A percentile compares a stretch with the other conserved stretches of the same genome.
phyloP scores from a whole-genome alignment of 805 yeast genomes.

The Yamadazyma olivae region DNA sequence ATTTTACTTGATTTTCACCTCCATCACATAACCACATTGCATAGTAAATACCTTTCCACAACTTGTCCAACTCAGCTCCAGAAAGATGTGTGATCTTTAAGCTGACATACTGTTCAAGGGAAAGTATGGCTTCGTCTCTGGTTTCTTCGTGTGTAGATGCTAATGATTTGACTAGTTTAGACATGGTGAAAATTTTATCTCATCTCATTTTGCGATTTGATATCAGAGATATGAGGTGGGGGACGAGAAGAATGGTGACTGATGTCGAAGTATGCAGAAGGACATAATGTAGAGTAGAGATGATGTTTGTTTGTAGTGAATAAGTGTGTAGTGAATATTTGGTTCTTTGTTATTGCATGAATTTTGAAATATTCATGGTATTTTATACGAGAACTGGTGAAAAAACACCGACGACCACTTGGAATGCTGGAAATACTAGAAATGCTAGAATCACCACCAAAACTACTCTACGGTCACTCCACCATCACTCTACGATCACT shows the following conservation, averaged over 20 bases:
- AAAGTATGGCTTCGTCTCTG: slow-evolving; percentile 48
- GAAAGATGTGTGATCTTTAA: slow-evolving; percentile 42
- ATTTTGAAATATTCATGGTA: no score
- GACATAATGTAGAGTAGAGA: background rate
- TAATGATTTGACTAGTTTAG: slow-evolving; percentile 69
- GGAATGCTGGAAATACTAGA: no score
- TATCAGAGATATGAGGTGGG: background rate
- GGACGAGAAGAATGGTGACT: background rate
- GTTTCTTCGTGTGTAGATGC: slow-evolving; percentile 80
- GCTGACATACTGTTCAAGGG: slow-evolving; percentile 10
- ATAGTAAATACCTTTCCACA: slow-evolving; percentile 95
- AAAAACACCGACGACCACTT: no score
- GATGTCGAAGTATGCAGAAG: background rate
- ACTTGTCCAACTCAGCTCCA: slow-evolving; percentile 63
- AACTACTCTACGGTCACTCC: no score
- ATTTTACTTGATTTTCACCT: slow-evolving; percentile 84
- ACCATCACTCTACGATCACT: no score
- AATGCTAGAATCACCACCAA: no score
- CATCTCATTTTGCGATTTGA: background rate
- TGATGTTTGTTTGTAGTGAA: no score
- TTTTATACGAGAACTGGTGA: no score
- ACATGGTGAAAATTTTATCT: slow-evolving; percentile 8
- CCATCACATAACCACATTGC: slow-evolving; percentile 97
- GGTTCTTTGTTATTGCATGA: no score
- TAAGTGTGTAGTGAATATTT: no score